Evolutionary conservation across 75 land plant species (phyloP).

Genomic region (Selaginella moellendorffii): DNA sequence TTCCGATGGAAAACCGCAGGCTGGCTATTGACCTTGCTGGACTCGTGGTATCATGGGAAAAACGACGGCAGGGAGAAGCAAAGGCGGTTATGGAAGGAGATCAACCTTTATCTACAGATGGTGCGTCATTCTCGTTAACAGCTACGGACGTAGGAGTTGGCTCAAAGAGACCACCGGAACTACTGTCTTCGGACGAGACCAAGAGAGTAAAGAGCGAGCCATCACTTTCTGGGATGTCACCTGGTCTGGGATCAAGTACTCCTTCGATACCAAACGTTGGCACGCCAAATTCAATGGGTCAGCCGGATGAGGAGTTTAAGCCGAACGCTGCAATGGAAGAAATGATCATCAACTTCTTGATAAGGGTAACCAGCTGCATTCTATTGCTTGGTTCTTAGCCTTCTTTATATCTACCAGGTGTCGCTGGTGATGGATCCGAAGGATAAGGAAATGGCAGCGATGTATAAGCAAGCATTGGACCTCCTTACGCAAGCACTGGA

Average conservation of each 20-base stretch:
- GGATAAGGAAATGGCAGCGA: constrained; percentile 75
- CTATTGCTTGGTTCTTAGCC: no score
- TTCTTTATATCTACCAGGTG: constrained; percentile 63
- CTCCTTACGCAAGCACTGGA: constrained; percentile 90
- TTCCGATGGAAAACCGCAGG: constrained; percentile 78
- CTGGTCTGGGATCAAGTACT: constrained; percentile 36
- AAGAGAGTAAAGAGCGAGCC: constrained; percentile 81
- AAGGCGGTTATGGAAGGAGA: constrained; percentile 22
- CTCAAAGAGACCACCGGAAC: background rate
- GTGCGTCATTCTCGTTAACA: background rate
- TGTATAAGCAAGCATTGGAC: constrained; percentile 96
- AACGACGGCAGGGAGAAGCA: constrained; percentile 79
- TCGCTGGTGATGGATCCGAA: constrained; percentile 96
- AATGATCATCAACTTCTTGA: constrained; percentile 96
- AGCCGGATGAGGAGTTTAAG: constrained; percentile 95
- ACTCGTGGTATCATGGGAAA: constrained; percentile 94
- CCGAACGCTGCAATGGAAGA: constrained; percentile 99
- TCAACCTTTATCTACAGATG: background rate
- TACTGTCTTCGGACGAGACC: constrained; percentile 37
- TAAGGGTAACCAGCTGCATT: no score
- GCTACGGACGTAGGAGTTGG: background rate
- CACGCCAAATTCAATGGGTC: constrained; percentile 76
- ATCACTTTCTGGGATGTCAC: constrained; percentile 81
- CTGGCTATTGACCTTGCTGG: constrained; percentile 99
- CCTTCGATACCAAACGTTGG: constrained; percentile 83